These are phyloP conservation scores for Heliamphora exappendiculata DNA, from an alignment of 148 eudicot species.

Conservation along the genomic window DNA sequence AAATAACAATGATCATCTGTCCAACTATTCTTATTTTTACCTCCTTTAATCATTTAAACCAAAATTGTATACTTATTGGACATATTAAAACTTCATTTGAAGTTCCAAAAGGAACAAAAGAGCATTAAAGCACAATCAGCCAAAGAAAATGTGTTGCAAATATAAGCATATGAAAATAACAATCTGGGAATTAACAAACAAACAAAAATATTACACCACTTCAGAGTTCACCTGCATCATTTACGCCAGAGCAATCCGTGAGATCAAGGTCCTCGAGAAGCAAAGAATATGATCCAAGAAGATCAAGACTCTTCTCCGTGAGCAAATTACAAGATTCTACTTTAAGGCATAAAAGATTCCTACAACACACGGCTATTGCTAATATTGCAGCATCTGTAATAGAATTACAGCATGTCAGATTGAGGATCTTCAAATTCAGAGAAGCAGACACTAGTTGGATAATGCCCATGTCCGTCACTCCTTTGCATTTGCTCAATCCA, in stretches of 20 bases:
- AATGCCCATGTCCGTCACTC: slow-evolving; percentile 45
- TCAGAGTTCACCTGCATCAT: slow-evolving; percentile 44
- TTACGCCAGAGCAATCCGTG: slow-evolving; percentile 64
- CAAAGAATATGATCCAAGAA: slow-evolving; percentile 42
- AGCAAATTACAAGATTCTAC: slow-evolving; percentile 63
- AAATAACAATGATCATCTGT: neutral
- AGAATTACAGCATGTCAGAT: slow-evolving; percentile 60
- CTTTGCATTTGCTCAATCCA: slow-evolving; percentile 69
- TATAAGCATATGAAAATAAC: neutral
- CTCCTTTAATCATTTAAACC: neutral
- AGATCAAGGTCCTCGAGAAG: slow-evolving; percentile 72
- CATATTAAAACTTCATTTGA: neutral
- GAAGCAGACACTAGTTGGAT: slow-evolving; percentile 39
- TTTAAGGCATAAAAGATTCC: slow-evolving; percentile 41
- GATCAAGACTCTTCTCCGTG: slow-evolving; percentile 45
- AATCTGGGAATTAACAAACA: neutral
- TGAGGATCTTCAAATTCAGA: slow-evolving; percentile 36
- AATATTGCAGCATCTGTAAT: slow-evolving; percentile 57
- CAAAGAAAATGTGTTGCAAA: neutral
- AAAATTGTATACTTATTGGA: neutral
- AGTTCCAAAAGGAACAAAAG: neutral
- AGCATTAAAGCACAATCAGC: neutral
- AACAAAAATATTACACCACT: neutral
- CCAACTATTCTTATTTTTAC: neutral
- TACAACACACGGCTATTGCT: slow-evolving; percentile 48